Evolutionary conservation across 208 protist species (phyloP), one percentile per base, ranked within the genome.

Genomic region (Acanthamoeba rhysodes): DNA sequence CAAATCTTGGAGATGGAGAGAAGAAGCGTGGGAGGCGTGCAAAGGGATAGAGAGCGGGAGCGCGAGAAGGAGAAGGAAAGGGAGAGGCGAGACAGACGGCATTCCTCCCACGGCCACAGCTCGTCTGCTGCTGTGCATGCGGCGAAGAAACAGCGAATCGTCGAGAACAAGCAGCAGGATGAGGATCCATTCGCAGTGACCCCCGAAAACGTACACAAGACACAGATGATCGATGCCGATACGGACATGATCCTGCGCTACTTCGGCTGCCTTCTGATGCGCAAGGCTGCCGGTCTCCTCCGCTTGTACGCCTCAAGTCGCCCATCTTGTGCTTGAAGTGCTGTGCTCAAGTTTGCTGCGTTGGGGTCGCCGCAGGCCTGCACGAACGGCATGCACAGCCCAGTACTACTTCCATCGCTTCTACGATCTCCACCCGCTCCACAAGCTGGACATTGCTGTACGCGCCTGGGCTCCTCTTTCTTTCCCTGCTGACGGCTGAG

Each of bases 321-420:
- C 62, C 59, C 55, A 45, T 48, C 45, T 48, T 9, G 45, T 48
- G 45, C 45, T 48, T 48, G 45, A 48, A 48, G 45, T 48, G 45
- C 45, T 48, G 45, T 7, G 45, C 45, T 48, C 45, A 48, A 48
- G 45, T 48, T 48, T n/a, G 45, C 45, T 9, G 45, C 45, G 45
- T 32, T 66, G 16, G 22, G 29, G 9, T n/a, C 27, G 29, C 22
- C 48, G 45, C 50, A 94, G 91, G 34, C 91, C 91, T 27, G 70
- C 45, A 12, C 37, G 64, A 64, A 94, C 91, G 0, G 66, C 50
- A 22, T 57, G 53, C 53, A 85, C 91, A 0, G 91, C 91, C 18
- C 91, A 94, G 50, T 41, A 64, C 29, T 94, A 85, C 48, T 94
- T 94, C 50, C 91, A 94, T 68, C 91, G 91, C 48, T 94, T 94